phyloP scores from a whole-genome alignment of 73 alveolate genomes.

The Blepharisma stoltei region DNA sequence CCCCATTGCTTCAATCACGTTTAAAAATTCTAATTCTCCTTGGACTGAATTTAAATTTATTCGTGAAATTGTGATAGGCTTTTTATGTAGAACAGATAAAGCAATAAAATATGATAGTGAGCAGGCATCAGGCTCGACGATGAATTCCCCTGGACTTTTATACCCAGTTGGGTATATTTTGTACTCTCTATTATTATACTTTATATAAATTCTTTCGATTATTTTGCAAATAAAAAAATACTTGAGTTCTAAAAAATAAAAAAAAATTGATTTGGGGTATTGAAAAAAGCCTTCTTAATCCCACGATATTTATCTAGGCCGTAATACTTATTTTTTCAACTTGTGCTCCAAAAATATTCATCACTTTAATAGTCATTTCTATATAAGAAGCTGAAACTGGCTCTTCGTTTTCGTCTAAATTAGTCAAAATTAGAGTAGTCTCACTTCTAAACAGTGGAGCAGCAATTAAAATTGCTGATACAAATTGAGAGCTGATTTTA shows the following conservation, averaged over 20 bases:
- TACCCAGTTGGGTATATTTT: not conserved
- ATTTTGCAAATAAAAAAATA: too few relatives aligned
- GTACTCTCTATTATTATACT: not conserved
- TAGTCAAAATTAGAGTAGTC: not conserved
- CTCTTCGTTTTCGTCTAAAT: constrained; percentile 5
- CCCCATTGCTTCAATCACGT: constrained; percentile 30
- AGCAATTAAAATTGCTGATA: constrained; percentile 26
- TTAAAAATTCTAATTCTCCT: constrained; percentile 36
- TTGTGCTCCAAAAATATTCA: constrained; percentile 23
- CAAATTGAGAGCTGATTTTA: constrained; percentile 25
- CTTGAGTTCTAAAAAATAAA: too few relatives aligned
- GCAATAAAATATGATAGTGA: constrained; percentile 32
- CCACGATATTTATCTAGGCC: too few relatives aligned
- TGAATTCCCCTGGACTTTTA: constrained; percentile 8
- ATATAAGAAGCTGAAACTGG: constrained; percentile 28
- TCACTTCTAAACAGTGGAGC: not conserved
- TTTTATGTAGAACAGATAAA: constrained; percentile 28
- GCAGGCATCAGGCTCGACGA: constrained; percentile 42
- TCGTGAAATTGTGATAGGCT: not conserved
- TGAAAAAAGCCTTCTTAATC: too few relatives aligned
- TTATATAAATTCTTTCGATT: too few relatives aligned
- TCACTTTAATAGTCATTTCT: constrained; percentile 32
- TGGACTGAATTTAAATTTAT: constrained; percentile 4
- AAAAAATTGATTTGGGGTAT: too few relatives aligned
- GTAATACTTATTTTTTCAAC: not conserved